These are phyloP conservation scores for Cucurbita pepo DNA, from an alignment of 306 rosid species.

Conservation along the genomic window DNA sequence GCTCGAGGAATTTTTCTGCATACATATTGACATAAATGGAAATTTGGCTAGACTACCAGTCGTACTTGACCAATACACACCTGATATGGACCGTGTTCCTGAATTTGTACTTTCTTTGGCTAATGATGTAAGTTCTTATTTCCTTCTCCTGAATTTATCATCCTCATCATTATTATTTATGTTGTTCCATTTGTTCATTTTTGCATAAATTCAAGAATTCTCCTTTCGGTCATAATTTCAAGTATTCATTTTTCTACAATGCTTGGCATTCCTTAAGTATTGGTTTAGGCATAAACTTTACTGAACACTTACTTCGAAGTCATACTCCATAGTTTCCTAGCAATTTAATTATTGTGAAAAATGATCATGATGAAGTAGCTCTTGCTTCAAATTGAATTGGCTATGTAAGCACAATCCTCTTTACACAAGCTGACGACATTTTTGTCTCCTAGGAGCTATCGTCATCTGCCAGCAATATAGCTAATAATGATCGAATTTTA, in stretches of 20 bases:
- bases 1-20: slow-evolving; percentile 59
- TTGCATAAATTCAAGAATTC: not conserved
- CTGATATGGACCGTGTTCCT: slow-evolving; percentile 87
- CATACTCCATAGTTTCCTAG: not conserved
- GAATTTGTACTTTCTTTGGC: slow-evolving; percentile 68
- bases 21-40: slow-evolving; percentile 51
- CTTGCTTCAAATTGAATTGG: not conserved
- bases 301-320: not conserved
- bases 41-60: slow-evolving; percentile 71
- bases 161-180: not conserved
- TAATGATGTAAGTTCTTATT: slow-evolving; percentile 60
- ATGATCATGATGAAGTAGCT: not conserved
- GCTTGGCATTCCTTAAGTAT: not conserved
- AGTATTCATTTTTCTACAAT: not conserved
- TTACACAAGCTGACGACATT: not conserved
- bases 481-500: not conserved
- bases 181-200: slow-evolving; percentile 3
- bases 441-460: not conserved
- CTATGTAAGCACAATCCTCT: too few species aligned
- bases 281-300: not conserved
- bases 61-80: slow-evolving; percentile 88
- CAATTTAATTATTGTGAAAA: not conserved
- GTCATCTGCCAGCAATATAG: not conserved
- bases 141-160: not conserved
- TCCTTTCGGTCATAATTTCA: not conserved